These are phyloP conservation scores for Azolla pinnata DNA, from an alignment of 75 land plant genomes.

Conservation along the genomic window DNA sequence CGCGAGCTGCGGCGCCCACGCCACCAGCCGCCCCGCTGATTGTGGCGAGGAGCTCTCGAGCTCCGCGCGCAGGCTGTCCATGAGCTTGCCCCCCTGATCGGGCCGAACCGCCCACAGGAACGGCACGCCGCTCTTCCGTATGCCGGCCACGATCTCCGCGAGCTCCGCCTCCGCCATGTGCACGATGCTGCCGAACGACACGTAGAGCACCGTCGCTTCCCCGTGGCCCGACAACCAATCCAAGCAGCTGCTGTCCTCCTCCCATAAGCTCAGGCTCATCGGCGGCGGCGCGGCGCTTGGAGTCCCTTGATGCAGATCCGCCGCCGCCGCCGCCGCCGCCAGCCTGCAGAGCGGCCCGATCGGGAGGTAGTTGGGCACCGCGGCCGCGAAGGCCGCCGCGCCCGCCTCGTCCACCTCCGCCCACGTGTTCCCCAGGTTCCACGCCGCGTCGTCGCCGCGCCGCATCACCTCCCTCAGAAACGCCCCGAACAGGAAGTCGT, in stretches of 20 bases:
- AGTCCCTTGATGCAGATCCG: too few relatives aligned
- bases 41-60: not conserved
- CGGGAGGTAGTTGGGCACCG: not conserved
- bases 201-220: constrained; percentile 6
- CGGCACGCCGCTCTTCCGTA: constrained; percentile 10
- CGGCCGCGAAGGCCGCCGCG: not conserved
- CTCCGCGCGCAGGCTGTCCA: not conserved
- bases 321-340: not conserved
- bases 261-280: constrained; percentile 4
- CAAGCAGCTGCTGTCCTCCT: constrained; percentile 7
- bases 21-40: not conserved
- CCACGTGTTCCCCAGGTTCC: constrained; percentile 9
- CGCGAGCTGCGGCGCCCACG: constrained; percentile 2
- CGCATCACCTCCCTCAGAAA: not conserved
- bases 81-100: not conserved
- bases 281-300: not conserved
- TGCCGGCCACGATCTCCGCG: constrained; percentile 8
- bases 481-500: not conserved
- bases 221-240: constrained; percentile 8
- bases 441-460: not conserved
- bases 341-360: constrained; percentile 9
- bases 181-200: constrained; percentile 27
- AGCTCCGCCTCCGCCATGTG: constrained; percentile 7
- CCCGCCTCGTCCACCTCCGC: constrained; percentile 8
- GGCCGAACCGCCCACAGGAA: constrained; percentile 24